Conservation (phyloP, 768 basidiomycete genomes). For the Tylopilus sp. region DNA sequence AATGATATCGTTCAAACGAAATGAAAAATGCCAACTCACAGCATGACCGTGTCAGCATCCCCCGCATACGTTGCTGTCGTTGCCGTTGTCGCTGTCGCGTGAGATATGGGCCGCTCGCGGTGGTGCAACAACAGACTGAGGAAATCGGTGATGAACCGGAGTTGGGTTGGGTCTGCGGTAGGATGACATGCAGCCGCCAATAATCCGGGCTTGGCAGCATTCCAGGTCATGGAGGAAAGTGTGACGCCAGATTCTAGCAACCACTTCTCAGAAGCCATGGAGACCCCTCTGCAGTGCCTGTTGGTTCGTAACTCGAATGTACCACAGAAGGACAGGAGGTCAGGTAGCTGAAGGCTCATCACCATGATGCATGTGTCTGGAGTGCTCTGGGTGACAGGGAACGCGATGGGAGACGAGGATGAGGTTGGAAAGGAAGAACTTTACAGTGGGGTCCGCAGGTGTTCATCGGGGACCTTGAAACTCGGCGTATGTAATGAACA, state of each 20-base stretch:
- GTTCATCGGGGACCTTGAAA: neutral
- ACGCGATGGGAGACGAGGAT: neutral
- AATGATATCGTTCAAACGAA: constrained; percentile 6
- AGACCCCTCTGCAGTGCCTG: constrained; percentile 26
- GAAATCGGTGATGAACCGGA: constrained; percentile 51
- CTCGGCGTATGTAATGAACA: constrained; percentile 17
- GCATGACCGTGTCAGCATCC: constrained; percentile 10
- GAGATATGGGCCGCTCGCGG: constrained; percentile 26
- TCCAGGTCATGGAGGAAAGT: constrained; percentile 23
- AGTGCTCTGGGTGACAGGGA: neutral
- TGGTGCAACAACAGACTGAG: constrained; percentile 41
- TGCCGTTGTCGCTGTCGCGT: neutral
- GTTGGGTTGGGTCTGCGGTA: constrained; percentile 52
- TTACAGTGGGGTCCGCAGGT: neutral
- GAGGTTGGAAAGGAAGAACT: constrained; percentile 8
- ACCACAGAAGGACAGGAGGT: constrained; percentile 24
- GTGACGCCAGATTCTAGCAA: constrained; percentile 19
- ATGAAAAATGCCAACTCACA: constrained; percentile 18
- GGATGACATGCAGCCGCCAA: constrained; percentile 60
- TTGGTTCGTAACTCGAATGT: constrained; percentile 27
- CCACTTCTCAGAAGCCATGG: constrained; percentile 30
- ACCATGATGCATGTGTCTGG: constrained; percentile 8
- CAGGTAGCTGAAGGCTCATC: constrained; percentile 31
- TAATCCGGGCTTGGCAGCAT: constrained; percentile 42
- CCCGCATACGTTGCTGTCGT: neutral